These are phyloP conservation scores for Malassezia pachydermatis DNA, from an alignment of 1,284 basidiomycete genomes.

Conservation along the genomic window DNA sequence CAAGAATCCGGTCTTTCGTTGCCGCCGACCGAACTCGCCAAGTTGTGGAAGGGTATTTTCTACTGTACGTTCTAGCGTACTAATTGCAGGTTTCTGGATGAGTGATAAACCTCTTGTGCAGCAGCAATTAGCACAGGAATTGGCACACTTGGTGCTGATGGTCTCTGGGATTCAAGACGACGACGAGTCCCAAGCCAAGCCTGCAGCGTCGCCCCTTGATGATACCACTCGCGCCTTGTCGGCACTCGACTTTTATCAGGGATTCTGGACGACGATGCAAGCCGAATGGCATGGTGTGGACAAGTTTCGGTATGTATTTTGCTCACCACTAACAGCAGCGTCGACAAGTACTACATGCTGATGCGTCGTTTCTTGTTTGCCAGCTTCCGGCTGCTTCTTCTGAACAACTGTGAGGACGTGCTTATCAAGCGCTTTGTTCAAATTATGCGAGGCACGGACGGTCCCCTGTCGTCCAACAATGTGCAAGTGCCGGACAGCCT, in stretches of 20 bases:
- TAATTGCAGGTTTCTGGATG: conserved; percentile 69
- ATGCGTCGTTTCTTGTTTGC: conserved; percentile 77
- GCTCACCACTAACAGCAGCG: conserved; percentile 7
- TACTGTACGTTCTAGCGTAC: conserved; percentile 54
- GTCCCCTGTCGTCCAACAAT: conserved; percentile 50
- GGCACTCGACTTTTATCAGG: conserved; percentile 17
- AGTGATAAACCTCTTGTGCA: conserved; percentile 95
- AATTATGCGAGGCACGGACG: conserved; percentile 20
- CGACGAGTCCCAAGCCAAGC: not conserved
- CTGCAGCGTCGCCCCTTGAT: not conserved
- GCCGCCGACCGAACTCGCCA: conserved; percentile 67
- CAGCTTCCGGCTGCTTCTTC: conserved; percentile 67
- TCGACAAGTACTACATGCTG: conserved; percentile 91
- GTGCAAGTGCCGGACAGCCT: conserved; percentile 62
- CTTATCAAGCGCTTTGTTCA: conserved; percentile 19
- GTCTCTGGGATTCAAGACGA: conserved; percentile 5
- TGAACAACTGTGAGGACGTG: conserved; percentile 59
- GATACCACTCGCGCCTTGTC: conserved; percentile 4
- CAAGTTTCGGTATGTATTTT: conserved; percentile 12
- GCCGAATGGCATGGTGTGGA: conserved; percentile 17
- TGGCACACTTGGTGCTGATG: conserved; percentile 60
- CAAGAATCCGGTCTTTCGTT: conserved; percentile 48
- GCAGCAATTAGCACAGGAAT: conserved; percentile 73
- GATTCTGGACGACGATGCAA: conserved; percentile 55
- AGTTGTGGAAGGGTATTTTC: conserved; percentile 94